These are phyloP conservation scores for Candida boidinii DNA, from an alignment of 805 yeast species.

Conservation along the genomic window DNA sequence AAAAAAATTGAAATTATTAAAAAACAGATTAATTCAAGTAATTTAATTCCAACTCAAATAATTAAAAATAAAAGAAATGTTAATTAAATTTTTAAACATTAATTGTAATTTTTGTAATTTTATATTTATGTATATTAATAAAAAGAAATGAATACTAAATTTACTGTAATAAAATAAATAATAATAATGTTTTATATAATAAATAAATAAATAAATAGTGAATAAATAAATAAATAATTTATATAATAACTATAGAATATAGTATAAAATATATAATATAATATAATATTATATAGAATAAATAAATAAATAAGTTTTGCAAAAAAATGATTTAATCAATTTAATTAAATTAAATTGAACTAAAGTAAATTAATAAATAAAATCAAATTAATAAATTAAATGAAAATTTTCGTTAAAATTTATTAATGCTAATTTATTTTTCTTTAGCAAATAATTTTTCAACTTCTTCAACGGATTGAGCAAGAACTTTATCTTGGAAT, in stretches of 20 bases:
- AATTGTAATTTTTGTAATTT: too few species aligned
- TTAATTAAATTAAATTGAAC: background rate
- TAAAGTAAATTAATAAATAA: constrained; percentile 1
- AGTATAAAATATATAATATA: constrained; percentile 2
- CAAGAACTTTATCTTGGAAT: constrained; percentile 88
- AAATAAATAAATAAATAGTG: too few species aligned
- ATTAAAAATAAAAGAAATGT: too few species aligned
- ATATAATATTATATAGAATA: constrained; percentile 1
- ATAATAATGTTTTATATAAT: too few species aligned
- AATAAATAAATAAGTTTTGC: constrained; percentile 1
- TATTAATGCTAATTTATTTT: constrained; percentile 9
- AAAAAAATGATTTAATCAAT: constrained; percentile 4
- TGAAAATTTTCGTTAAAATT: background rate
- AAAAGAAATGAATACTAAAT: too few species aligned
- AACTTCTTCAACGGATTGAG: constrained; percentile 86
- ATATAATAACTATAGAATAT: constrained; percentile 3
- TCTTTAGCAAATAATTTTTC: constrained; percentile 65
- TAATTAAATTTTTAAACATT: too few species aligned
- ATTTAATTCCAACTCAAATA: too few species aligned
- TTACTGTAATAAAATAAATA: too few species aligned
- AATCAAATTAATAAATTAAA: background rate
- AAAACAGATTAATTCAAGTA: constrained; percentile 2
- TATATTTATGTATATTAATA: too few species aligned
- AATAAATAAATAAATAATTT: constrained; percentile 2
- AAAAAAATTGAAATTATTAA: constrained; percentile 5